phyloP scores from a whole-genome alignment of 805 yeast species.

The Priceomyces carsonii region DNA sequence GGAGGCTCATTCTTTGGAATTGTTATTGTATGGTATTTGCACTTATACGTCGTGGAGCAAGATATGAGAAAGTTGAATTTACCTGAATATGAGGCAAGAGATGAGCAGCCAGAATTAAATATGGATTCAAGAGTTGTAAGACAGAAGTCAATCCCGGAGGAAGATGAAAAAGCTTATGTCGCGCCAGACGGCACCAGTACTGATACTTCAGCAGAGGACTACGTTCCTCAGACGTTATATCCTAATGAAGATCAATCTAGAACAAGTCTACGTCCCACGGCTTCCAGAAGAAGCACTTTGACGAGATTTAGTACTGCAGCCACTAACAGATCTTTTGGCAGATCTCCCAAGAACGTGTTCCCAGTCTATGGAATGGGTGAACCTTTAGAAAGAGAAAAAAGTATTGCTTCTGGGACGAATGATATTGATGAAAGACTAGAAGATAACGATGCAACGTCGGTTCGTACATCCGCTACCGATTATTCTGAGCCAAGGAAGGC shows the following conservation, averaged over 20 bases:
- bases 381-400: conserved; percentile 55
- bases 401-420: conserved; percentile 47
- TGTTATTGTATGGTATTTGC: conserved; percentile 70
- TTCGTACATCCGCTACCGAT: conserved; percentile 2
- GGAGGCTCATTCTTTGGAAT: conserved; percentile 76
- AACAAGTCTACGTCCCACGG: too few relatives aligned
- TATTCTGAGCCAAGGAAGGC: conserved; percentile 13
- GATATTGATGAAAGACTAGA: conserved; percentile 6
- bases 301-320: conserved; percentile 7
- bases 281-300: too few relatives aligned
- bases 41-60: conserved; percentile 67
- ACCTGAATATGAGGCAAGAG: conserved; percentile 70
- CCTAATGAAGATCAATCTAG: too few relatives aligned
- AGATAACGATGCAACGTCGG: conserved; percentile 6
- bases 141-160: conserved; percentile 9
- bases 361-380: conserved; percentile 80
- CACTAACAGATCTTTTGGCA: conserved; percentile 5
- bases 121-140: conserved; percentile 79
- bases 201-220: not conserved
- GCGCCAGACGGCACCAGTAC: not conserved
- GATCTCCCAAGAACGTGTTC: conserved; percentile 74
- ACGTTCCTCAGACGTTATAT: not conserved
- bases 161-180: not conserved
- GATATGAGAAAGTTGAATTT: conserved; percentile 62
- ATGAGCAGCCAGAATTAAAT: conserved; percentile 78